Evolutionary conservation across 352 stramenopile species (phyloP).

Genomic region (Phytophthora boehmeriae): DNA sequence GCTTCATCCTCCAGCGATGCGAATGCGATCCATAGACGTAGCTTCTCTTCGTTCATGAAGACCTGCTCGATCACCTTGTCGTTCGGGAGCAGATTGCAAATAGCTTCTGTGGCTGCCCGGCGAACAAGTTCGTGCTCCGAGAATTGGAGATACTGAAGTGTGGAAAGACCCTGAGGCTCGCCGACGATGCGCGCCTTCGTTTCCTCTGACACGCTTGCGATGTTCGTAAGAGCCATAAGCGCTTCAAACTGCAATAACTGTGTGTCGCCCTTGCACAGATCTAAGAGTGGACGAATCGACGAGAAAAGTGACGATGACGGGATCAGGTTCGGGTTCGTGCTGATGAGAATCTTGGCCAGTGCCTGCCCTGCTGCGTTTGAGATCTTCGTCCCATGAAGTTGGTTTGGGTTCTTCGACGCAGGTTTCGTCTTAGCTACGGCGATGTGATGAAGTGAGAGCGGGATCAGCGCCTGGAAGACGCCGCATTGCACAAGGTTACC

Average conservation of each 20-base stretch:
- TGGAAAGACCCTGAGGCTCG: constrained; percentile 72
- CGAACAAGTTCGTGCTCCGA: constrained; percentile 97
- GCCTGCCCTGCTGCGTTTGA: constrained; percentile 90
- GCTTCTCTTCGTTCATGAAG: constrained; percentile 93
- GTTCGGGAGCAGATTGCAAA: constrained; percentile 97
- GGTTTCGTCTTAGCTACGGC: constrained; percentile 32
- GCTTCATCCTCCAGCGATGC: constrained; percentile 91
- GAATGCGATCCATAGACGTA: constrained; percentile 94
- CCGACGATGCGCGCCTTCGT: constrained; percentile 91
- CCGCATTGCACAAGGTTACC: constrained; percentile 82
- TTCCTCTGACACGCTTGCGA: constrained; percentile 93
- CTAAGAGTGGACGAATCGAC: constrained; percentile 86
- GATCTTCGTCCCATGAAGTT: constrained; percentile 82
- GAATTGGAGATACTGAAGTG: constrained; percentile 94
- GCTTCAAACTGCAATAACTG: constrained; percentile 92
- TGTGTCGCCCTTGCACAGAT: constrained; percentile 95
- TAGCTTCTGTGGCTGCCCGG: constrained; percentile 94
- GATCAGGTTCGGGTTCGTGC: constrained; percentile 94
- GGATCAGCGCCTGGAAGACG: constrained; percentile 77
- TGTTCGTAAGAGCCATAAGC: constrained; percentile 98
- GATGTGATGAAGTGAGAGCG: constrained; percentile 57
- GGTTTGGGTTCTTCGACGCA: constrained; percentile 47
- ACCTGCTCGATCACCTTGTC: constrained; percentile 93
- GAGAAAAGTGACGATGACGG: constrained; percentile 79
- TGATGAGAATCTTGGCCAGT: constrained; percentile 97